A percentile compares a stretch with the other conserved stretches of the same genome.
Conservation (phyloP, 495 filamentous ascomycete genomes). For the Massariosphaeria phaeospora region DNA sequence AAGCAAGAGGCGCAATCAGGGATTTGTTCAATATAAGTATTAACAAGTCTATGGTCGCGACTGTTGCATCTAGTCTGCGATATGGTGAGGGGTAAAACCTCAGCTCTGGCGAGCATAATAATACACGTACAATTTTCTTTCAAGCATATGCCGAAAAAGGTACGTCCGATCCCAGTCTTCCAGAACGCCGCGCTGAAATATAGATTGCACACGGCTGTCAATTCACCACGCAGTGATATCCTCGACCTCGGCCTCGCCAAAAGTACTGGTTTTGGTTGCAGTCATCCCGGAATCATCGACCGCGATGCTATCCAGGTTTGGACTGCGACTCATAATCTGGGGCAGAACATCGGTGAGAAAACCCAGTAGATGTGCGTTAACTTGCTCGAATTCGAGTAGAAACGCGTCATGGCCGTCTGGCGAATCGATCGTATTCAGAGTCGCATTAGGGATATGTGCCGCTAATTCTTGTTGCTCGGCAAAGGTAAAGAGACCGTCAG, state of each 20-base stretch:
- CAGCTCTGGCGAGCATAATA: constrained; percentile 1
- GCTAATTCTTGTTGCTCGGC: constrained; percentile 92
- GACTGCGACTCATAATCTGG: constrained; percentile 71
- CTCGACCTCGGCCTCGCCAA: constrained; percentile 92
- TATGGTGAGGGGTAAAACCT: constrained; percentile 27
- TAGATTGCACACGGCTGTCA: background rate
- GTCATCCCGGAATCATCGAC: constrained; percentile 41
- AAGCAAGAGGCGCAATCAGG: too few relatives aligned
- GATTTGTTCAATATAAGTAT: too few relatives aligned
- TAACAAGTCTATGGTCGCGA: too few relatives aligned
- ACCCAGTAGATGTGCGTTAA: constrained; percentile 77
- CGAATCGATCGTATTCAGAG: constrained; percentile 79
- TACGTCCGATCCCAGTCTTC: background rate
- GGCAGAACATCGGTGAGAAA: constrained; percentile 80
- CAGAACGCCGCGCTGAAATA: constrained; percentile 9
- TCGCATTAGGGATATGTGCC: constrained; percentile 69
- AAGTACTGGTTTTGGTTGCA: constrained; percentile 71
- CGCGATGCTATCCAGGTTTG: constrained; percentile 45
- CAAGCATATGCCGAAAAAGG: constrained; percentile 30
- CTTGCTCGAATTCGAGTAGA: constrained; percentile 92
- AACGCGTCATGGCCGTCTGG: constrained; percentile 97
- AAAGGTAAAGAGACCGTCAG: constrained; percentile 92
- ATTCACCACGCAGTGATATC: constrained; percentile 90
- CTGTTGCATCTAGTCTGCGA: too few relatives aligned
- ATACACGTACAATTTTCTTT: constrained; percentile 23